A percentile compares a stretch with the other conserved stretches of the same genome.
Conservation (phyloP, 495 filamentous ascomycete genomes). For the Xylaria venustula region DNA sequence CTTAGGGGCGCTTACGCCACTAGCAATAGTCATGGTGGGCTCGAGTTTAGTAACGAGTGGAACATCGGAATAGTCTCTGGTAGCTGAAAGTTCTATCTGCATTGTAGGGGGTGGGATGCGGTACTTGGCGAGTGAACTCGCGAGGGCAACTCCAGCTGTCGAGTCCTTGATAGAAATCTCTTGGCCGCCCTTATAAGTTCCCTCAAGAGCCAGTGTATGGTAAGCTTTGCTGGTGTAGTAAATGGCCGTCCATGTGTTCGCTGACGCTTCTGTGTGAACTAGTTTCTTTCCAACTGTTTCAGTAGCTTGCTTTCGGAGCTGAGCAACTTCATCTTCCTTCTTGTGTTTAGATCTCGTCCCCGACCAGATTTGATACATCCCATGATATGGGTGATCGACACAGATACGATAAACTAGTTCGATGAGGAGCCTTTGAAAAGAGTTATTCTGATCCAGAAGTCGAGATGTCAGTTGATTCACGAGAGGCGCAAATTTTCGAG, state of each 20-base stretch:
- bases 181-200: slow-evolving; percentile 63
- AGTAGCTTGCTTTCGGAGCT: slow-evolving; percentile 71
- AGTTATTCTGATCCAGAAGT: slow-evolving; percentile 62
- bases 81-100: slow-evolving; percentile 70
- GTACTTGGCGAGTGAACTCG: slow-evolving; percentile 54
- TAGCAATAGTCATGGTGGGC: slow-evolving; percentile 76
- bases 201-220: slow-evolving; percentile 67
- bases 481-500: slow-evolving; percentile 83
- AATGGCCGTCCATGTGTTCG: slow-evolving; percentile 62
- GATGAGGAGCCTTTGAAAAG: slow-evolving; percentile 74
- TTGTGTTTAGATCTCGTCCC: slow-evolving; percentile 63
- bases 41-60: slow-evolving; percentile 69
- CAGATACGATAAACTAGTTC: slow-evolving; percentile 77
- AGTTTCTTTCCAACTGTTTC: slow-evolving; percentile 61
- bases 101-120: slow-evolving; percentile 87
- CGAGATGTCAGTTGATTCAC: slow-evolving; percentile 97
- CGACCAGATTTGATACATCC: slow-evolving; percentile 92
- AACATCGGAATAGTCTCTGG: slow-evolving; percentile 71
- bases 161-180: slow-evolving; percentile 62
- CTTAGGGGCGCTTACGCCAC: slow-evolving; percentile 87
- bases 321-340: slow-evolving; percentile 67
- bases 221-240: slow-evolving; percentile 73
- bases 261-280: slow-evolving; percentile 38
- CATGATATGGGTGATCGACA: slow-evolving; percentile 89
- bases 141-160: slow-evolving; percentile 53